phyloP scores from a whole-genome alignment of 192 early-diverging fungal species.

The Phycomyces blakesleeanus region DNA sequence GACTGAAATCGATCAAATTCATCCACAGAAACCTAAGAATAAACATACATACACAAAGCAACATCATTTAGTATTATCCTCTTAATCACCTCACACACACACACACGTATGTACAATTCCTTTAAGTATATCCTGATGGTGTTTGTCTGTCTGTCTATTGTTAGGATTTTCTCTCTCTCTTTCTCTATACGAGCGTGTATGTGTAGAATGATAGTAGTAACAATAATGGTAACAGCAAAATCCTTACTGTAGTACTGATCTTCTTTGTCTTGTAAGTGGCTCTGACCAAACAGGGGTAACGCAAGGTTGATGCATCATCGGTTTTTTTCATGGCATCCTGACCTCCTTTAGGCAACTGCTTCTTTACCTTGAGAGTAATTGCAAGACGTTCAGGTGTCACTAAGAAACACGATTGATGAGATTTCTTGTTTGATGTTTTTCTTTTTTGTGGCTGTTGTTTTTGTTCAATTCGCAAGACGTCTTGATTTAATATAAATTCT shows the following conservation, averaged over 20 bases:
- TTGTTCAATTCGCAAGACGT: too few relatives aligned
- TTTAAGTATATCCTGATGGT: too few relatives aligned
- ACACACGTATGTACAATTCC: too few relatives aligned
- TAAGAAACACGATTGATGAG: background rate
- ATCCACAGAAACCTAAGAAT: conserved; percentile 22
- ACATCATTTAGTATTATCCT: too few relatives aligned
- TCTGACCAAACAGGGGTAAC: conserved; percentile 25
- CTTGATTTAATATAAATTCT: background rate
- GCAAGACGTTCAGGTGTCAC: conserved; percentile 21
- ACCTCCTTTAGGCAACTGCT: conserved; percentile 23
- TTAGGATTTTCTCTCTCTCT: too few relatives aligned
- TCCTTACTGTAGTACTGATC: conserved; percentile 30
- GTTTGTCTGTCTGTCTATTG: too few relatives aligned
- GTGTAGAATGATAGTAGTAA: too few relatives aligned
- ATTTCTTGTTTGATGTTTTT: background rate
- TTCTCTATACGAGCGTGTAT: too few relatives aligned
- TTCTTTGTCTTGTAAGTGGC: conserved; percentile 26
- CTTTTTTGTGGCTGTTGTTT: too few relatives aligned
- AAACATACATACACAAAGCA: too few relatives aligned
- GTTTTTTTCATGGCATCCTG: conserved; percentile 4
- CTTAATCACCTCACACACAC: too few relatives aligned
- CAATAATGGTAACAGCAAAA: too few relatives aligned
- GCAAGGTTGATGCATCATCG: conserved; percentile 1
- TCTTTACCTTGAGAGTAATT: conserved; percentile 7
- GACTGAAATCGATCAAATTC: conserved; percentile 30